These are phyloP conservation scores for Emiliania huxleyi DNA, from an alignment of 78 protist genomes.

Conservation along the genomic window DNA sequence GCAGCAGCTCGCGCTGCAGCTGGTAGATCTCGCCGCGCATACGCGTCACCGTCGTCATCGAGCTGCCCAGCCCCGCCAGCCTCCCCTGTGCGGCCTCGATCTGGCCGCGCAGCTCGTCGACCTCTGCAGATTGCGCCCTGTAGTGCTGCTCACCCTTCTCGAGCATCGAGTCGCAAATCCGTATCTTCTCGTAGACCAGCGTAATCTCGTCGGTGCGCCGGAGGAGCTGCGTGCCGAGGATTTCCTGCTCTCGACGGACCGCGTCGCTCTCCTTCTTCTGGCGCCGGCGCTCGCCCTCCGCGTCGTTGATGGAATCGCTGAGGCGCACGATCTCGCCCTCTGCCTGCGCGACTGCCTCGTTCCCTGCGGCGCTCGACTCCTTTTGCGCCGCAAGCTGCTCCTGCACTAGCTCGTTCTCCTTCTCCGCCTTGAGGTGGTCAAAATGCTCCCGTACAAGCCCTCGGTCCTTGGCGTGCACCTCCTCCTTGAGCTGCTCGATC, in stretches of 20 bases:
- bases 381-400: conserved; percentile 26
- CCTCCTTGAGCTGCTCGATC: conserved; percentile 88
- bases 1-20: conserved; percentile 80
- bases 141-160: conserved; percentile 82
- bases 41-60: conserved; percentile 41
- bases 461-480: conserved; percentile 61
- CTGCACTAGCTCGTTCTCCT: conserved; percentile 40
- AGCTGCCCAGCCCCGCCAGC: not conserved
- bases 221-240: conserved; percentile 77
- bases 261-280: conserved; percentile 72
- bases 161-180: conserved; percentile 79
- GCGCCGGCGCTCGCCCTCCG: conserved; percentile 63
- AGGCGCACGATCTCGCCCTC: conserved; percentile 67
- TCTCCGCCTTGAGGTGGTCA: conserved; percentile 45
- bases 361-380: not conserved
- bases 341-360: conserved; percentile 27
- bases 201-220: conserved; percentile 91
- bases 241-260: conserved; percentile 82
- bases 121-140: conserved; percentile 65
- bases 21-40: conserved; percentile 63
- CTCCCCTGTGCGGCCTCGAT: not conserved
- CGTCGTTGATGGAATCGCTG: conserved; percentile 68
- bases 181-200: conserved; percentile 85
- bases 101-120: conserved; percentile 65
- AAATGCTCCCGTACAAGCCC: conserved; percentile 44